A percentile compares a stretch with the other conserved stretches of the same genome.
Evolutionary conservation across 192 early-diverging fungal genomes (phyloP).

Genomic region (Mortierella alpina): DNA sequence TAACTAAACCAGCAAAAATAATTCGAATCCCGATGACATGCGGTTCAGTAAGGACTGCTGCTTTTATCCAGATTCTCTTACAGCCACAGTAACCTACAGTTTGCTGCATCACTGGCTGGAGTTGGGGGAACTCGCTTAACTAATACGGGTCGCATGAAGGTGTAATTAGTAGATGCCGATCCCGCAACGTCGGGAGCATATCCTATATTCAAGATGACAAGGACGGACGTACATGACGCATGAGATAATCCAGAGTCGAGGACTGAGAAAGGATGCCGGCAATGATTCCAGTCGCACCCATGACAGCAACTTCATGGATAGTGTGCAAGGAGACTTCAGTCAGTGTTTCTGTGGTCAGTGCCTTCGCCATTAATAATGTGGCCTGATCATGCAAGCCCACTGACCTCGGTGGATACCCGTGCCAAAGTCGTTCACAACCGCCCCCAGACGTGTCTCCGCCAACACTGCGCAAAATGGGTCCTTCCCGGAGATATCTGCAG

Average conservation of each 20-base stretch:
- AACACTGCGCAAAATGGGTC: constrained; percentile 89
- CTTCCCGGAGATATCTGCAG: constrained; percentile 78
- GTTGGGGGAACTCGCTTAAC: constrained; percentile 44
- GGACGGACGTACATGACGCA: constrained; percentile 63
- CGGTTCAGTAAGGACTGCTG: no score
- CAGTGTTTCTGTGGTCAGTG: neutral
- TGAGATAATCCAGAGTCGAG: constrained; percentile 72
- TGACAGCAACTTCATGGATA: constrained; percentile 69
- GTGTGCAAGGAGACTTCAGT: no score
- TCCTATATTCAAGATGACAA: neutral
- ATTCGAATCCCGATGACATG: no score
- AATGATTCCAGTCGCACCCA: constrained; percentile 65
- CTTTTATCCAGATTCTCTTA: no score
- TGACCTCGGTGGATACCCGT: constrained; percentile 79
- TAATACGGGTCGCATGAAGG: constrained; percentile 4
- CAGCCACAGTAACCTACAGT: constrained; percentile 17
- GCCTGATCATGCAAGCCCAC: neutral
- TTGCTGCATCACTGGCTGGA: constrained; percentile 41
- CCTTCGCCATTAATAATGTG: neutral
- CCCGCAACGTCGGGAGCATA: neutral
- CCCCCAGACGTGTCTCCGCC: constrained; percentile 76
- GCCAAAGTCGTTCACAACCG: constrained; percentile 77
- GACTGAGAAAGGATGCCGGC: constrained; percentile 84
- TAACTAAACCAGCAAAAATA: constrained; percentile 1
- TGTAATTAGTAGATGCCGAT: no score